Evolutionary conservation across 2,329 filamentous ascomycete genomes (phyloP), one percentile per base, ranked within the genome.

Genomic region (Claviceps humidiphila): DNA sequence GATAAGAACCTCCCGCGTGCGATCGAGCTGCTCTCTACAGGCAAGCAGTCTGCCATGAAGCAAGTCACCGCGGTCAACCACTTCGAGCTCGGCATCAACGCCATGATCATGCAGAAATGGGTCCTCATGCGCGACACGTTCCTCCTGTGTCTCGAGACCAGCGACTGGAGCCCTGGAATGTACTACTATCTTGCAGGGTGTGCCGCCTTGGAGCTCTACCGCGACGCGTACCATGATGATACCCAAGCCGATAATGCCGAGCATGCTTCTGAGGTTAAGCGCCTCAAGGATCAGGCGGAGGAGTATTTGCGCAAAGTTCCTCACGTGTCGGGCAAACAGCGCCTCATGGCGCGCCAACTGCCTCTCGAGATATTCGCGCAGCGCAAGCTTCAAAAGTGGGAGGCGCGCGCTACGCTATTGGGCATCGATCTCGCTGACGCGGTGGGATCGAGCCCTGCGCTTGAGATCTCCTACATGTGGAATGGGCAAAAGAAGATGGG

Each of bases 391-490:
- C 76, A 81, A 51, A 95, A 95, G 66, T 96, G 90, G 90, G 85
- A 94, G 61, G 80, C 82, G 34, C 77, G 89, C 22, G 82, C 86
- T 4, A 84, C 83, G 61, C 73, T 77, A 46, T 78, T 82, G 66
- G 73, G 76, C 2, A 68, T 88, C 37, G 78, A 84, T 47, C 72
- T 96, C 3, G 77, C 85, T 1, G 91, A 97, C 59, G 89, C 86
- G 0, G 75, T 94, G 8, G 89, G 89, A 0, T 75, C 87, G 3
- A 86, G 83, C 54, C 93, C 93, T 0, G 73, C 88, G 0, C 80
- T 89, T 61, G 93, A 97, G 71, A 95, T 97, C 85, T 83, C 86
- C 13, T 95, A 91, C 65, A 81, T 97, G 60, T 97, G 90, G 90
- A 90, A 88, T 62, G 91, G 90, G 0, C 82, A 81, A 59, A 91